Base-by-base conservation (phyloP, 176 grass and related monocot genomes). In the Otatea glauca region DNA sequence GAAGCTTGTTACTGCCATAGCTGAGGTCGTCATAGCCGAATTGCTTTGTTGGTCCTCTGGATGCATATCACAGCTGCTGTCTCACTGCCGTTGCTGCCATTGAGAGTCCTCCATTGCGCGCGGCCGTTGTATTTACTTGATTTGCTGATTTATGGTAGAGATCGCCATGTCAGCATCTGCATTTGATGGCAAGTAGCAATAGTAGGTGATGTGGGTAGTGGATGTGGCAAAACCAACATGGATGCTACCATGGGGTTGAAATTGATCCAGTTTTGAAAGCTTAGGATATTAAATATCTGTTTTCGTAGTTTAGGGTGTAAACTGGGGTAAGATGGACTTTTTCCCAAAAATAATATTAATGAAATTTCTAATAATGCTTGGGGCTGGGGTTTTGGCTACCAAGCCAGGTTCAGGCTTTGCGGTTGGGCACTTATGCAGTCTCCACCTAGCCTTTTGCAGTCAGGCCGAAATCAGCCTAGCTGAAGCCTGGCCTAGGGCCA, bases 291-390 rank as follows among this genome's bases (percentile, higher is more conserved):
- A 20, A 59, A 72, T 71, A 67, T 75, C 25, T 29, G 29, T 3
- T 17, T 80, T 65, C 61, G 68, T 53, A 69, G 49, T 81, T 49
- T 13, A 68, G 39, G 71, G n/a, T 44, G 8, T 17, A 20, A 82
- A 71, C 21, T 71, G 11, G 45, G 12, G 45, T 41, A 41, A 21
- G 7, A 41, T 68, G 34, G 17, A 15, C 18, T 21, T 68, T 68
- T 68, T 41, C 8, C 37, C 8, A 24, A 45, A 70, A 45, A 27
- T 7, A 47, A 27, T 72, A 61, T 82, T 82, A 16, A 58, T 48
- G 38, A 72, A 20, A 47, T 82, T 70, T 81, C 38, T 47, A 17
- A 34, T 48, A 42, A 55, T 61, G 54, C 42, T 29, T 83, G 48
- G 17, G 29, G 6, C 37, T 47, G 39, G 24, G 35, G 16, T 47